These are phyloP conservation scores for Monilinia laxa DNA, from an alignment of 2,329 filamentous ascomycete species.

Conservation along the genomic window DNA sequence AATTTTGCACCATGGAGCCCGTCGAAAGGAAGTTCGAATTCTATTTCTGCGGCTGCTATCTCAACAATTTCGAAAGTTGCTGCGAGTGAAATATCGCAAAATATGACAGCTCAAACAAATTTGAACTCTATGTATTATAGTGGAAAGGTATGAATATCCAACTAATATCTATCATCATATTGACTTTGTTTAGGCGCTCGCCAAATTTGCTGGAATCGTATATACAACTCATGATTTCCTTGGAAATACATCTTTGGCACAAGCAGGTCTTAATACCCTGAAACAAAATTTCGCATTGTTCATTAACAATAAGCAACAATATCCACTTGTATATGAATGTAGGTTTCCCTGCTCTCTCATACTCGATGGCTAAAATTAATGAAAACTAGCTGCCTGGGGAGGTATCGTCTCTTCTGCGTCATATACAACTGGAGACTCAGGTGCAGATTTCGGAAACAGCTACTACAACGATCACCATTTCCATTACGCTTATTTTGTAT, in stretches of 20 bases:
- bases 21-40: constrained; percentile 46
- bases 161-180: constrained; percentile 35
- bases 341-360: not conserved
- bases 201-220: constrained; percentile 71
- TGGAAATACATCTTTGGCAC: constrained; percentile 55
- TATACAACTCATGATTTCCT: constrained; percentile 65
- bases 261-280: constrained; percentile 58
- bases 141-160: constrained; percentile 57
- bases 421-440: constrained; percentile 66
- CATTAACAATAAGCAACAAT: constrained; percentile 65
- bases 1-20: constrained; percentile 77
- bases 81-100: constrained; percentile 70
- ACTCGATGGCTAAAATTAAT: not conserved
- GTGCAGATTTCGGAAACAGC: constrained; percentile 85
- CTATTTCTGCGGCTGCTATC: constrained; percentile 55
- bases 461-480: constrained; percentile 77
- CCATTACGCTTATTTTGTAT: constrained; percentile 86
- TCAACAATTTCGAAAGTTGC: constrained; percentile 61
- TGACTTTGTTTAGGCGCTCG: constrained; percentile 54
- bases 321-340: constrained; percentile 61
- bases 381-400: constrained; percentile 63
- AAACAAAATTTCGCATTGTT: constrained; percentile 68
- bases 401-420: constrained; percentile 76
- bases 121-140: constrained; percentile 90
- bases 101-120: constrained; percentile 71